Evolutionary conservation across 208 protist species (phyloP).

Genomic region (Phytomonas francai): DNA sequence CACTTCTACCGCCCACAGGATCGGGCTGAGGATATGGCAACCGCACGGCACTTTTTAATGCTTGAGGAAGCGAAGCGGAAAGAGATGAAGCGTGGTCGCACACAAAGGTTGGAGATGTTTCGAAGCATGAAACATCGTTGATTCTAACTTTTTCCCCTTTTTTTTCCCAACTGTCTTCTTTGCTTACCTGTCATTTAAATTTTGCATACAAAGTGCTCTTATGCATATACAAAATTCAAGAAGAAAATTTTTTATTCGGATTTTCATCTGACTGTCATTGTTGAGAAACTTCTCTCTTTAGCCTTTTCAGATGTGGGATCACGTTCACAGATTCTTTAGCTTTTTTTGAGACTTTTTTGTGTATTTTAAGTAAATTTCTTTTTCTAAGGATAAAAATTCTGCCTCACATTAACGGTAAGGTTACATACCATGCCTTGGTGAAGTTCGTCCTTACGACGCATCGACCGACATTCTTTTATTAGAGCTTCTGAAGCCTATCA

Average conservation of each 20-base stretch:
- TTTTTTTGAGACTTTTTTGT: neutral
- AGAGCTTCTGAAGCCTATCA: constrained; percentile 14
- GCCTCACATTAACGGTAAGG: neutral
- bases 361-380: neutral
- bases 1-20: constrained; percentile 15
- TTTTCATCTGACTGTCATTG: neutral
- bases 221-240: neutral
- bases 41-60: constrained; percentile 48
- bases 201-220: neutral
- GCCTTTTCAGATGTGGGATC: neutral
- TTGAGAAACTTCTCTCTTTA: neutral
- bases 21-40: constrained; percentile 32
- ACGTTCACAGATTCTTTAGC: neutral
- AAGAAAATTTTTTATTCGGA: neutral
- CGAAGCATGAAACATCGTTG: constrained; percentile 35
- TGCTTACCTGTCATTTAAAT: neutral
- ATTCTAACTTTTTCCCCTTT: constrained; percentile 10
- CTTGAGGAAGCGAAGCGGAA: constrained; percentile 39
- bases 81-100: constrained; percentile 34
- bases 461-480: neutral
- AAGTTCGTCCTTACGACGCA: neutral
- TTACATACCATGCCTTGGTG: neutral
- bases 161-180: neutral
- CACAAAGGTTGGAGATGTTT: constrained; percentile 31
- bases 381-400: neutral